A percentile compares a stretch with the other conserved stretches of the same genome.
Conservation (phyloP, 139 green algal species). For the Chlorella ohadii region DNA sequence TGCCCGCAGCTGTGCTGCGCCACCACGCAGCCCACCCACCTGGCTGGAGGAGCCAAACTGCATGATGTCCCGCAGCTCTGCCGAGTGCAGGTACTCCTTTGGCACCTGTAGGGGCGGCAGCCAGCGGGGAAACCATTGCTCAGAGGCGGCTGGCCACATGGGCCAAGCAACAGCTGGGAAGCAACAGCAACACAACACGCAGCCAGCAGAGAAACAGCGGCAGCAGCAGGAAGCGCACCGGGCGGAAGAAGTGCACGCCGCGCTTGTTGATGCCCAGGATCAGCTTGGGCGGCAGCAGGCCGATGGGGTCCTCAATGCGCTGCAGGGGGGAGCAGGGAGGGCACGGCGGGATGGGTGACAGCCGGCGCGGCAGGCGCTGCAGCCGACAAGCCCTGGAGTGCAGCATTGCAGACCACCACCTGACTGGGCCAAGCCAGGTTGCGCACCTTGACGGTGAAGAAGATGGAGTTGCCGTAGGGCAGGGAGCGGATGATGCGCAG, state of each 20-base stretch:
- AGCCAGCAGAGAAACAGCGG: too few species aligned
- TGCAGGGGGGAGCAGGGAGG: neutral
- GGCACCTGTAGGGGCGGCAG: constrained; percentile 41
- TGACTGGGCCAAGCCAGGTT: too few species aligned
- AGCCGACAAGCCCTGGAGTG: too few species aligned
- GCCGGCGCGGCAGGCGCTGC: too few species aligned
- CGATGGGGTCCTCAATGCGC: constrained; percentile 95
- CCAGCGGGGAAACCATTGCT: too few species aligned
- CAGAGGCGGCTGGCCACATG: too few species aligned
- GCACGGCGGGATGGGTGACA: neutral
- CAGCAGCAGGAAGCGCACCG: constrained; percentile 46
- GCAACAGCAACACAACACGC: too few species aligned
- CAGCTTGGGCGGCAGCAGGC: constrained; percentile 91
- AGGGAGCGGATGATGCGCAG: constrained; percentile 94
- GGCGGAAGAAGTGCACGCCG: constrained; percentile 92
- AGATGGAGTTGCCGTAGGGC: constrained; percentile 91
- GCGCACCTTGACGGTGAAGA: constrained; percentile 77
- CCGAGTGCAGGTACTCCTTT: constrained; percentile 97
- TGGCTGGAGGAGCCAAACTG: constrained; percentile 89
- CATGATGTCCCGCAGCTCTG: constrained; percentile 98
- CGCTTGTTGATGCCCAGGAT: constrained; percentile 98
- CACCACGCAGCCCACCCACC: too few species aligned
- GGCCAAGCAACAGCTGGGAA: too few species aligned
- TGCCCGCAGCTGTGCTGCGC: too few species aligned
- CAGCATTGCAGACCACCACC: neutral